A percentile compares a stretch with the other conserved stretches of the same genome.
Evolutionary conservation across 305 asterid species (phyloP).

Genomic region (Euphrasia arctica): DNA sequence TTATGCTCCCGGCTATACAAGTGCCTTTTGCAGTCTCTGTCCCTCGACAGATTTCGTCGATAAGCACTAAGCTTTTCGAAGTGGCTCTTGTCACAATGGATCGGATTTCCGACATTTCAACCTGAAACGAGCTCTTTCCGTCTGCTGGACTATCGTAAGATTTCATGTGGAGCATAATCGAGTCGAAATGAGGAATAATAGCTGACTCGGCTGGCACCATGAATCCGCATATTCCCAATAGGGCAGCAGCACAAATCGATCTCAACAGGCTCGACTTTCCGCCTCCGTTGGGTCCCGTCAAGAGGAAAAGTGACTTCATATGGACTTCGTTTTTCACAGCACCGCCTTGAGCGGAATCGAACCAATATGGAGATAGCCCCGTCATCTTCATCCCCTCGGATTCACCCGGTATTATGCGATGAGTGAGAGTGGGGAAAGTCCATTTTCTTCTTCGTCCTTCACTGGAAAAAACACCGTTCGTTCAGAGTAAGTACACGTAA

Average conservation of each 20-base stretch:
- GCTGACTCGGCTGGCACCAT: slow-evolving; percentile 99
- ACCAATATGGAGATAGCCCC: slow-evolving; percentile 96
- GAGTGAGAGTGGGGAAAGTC: slow-evolving; percentile 80
- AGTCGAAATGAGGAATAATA: slow-evolving; percentile 86
- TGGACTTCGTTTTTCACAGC: slow-evolving; percentile 74
- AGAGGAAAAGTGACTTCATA: slow-evolving; percentile 80
- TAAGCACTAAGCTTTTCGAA: slow-evolving; percentile 84
- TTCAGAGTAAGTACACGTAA: not conserved
- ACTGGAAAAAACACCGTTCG: slow-evolving; percentile 41
- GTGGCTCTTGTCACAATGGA: slow-evolving; percentile 70
- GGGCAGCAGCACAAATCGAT: slow-evolving; percentile 91
- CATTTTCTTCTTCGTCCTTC: slow-evolving; percentile 97
- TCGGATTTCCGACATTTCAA: slow-evolving; percentile 97
- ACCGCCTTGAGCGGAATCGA: slow-evolving; percentile 80
- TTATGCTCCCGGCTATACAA: slow-evolving; percentile 91
- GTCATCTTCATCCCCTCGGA: slow-evolving; percentile 61
- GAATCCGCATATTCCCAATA: slow-evolving; percentile 86
- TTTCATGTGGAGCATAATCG: slow-evolving; percentile 95
- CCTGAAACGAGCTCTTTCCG: slow-evolving; percentile 99
- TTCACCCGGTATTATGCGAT: slow-evolving; percentile 32
- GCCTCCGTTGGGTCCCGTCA: slow-evolving; percentile 98
- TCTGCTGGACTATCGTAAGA: slow-evolving; percentile 97
- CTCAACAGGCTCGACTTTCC: slow-evolving; percentile 95
- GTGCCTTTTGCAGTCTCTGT: slow-evolving; percentile 99
- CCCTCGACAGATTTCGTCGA: slow-evolving; percentile 97